Percentiles rank a stretch among this genome's conserved stretches.
phyloP scores from a whole-genome alignment of 192 early-diverging fungal species.

The Funneliformis mosseae region DNA sequence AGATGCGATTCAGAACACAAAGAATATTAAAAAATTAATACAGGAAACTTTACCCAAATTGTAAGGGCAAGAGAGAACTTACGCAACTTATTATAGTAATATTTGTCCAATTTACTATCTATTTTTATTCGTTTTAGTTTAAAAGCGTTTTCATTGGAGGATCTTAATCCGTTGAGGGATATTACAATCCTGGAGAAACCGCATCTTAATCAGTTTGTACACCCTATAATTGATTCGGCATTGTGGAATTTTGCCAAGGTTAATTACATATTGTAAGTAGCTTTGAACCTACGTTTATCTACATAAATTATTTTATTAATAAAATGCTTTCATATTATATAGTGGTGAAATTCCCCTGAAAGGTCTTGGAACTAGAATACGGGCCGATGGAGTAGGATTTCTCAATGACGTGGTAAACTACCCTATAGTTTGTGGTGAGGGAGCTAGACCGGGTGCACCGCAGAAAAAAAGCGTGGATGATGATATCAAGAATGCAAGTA shows the following conservation, averaged over 20 bases:
- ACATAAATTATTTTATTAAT: conserved; percentile 31
- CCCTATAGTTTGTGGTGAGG: conserved; percentile 29
- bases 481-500: conserved; percentile 28
- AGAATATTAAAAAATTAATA: conserved; percentile 32
- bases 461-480: conserved; percentile 32
- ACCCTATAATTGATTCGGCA: conserved; percentile 32
- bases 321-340: conserved; percentile 32
- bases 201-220: conserved; percentile 32
- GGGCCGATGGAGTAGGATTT: neutral
- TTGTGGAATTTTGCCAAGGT: conserved; percentile 30
- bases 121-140: conserved; percentile 30
- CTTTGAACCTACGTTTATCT: conserved; percentile 28
- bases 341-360: conserved; percentile 33
- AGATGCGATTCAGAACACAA: conserved; percentile 19
- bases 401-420: conserved; percentile 32
- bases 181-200: conserved; percentile 30
- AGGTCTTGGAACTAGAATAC: conserved; percentile 8
- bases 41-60: conserved; percentile 32
- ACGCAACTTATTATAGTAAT: conserved; percentile 27
- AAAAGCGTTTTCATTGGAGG: conserved; percentile 29
- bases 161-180: conserved; percentile 32
- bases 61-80: conserved; percentile 31
- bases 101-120: conserved; percentile 25
- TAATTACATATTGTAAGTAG: conserved; percentile 34
- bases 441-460: conserved; percentile 26